Evolutionary conservation across 345 rosid genomes (phyloP), one percentile per base, ranked within the genome.

Genomic region (Citrus cavaleriei): DNA sequence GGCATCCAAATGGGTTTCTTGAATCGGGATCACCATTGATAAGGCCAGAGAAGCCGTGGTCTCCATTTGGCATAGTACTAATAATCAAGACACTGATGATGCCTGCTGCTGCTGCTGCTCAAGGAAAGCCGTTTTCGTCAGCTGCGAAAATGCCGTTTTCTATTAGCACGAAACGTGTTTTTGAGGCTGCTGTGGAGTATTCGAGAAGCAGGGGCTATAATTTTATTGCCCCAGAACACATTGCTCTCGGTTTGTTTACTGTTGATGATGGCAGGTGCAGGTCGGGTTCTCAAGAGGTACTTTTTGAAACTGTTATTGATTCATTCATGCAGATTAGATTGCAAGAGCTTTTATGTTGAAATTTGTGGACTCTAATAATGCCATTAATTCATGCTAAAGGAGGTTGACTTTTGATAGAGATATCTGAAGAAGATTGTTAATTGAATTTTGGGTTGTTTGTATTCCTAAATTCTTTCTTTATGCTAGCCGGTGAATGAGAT

Each of bases 131-230:
- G n/a, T 68, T 83, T 74, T 81, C 85, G 4, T 82, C 89, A 7
- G 78, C 92, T 0, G 79, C 91, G 30, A 88, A 89, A 42, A 86
- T 92, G 89, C 92, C 98, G 7, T 94, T 96, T 78, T 91, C 99
- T 0, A 80, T 85, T 9, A 89, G 93, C 77, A 88, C 95, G 24
- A 94, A 94, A 73, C 88, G 97, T 28, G 99, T 93, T 84, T 94
- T 96, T 46, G 98, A 96, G 83, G 99, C 94, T 82, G 98, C 99
- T 0, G 93, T 96, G 21, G 99, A 94, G 83, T 96, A 93, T 80
- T 96, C 99, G 13, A 86, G 94, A 87, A 90, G 88, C 22, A 71
- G 89, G 91, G 97, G 93, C 13, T 84, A 93, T 80, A 93, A 96
- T 78, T 96, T 89, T 72, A 93, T 96, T 19, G 91, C 97, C 13